A percentile compares a stretch with the other conserved stretches of the same genome.
phyloP scores from a whole-genome alignment of 1,139 yeast genomes.

The Scheffersomyces illinoinensis region DNA sequence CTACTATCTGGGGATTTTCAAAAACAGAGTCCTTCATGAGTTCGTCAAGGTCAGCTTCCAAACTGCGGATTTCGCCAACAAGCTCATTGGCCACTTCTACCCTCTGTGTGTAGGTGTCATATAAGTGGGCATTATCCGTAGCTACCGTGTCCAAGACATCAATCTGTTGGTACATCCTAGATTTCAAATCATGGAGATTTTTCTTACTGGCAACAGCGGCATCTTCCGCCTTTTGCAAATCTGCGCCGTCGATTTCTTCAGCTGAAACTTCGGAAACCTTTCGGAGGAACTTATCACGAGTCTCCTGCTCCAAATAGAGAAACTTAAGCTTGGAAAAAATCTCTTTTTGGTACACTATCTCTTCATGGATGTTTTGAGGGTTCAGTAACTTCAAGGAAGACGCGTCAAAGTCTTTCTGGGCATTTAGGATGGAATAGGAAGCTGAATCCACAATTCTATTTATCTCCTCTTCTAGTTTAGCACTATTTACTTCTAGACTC shows the following conservation, averaged over 20 bases:
- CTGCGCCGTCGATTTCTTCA: constrained; percentile 18
- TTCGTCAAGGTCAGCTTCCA: constrained; percentile 20
- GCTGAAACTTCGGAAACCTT: constrained; percentile 15
- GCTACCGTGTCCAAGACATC: constrained; percentile 19
- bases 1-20: constrained; percentile 1
- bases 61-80: constrained; percentile 15
- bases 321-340: constrained; percentile 55
- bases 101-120: constrained; percentile 15
- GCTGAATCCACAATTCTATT: neutral
- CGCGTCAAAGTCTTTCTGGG: constrained; percentile 13
- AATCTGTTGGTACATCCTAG: constrained; percentile 17
- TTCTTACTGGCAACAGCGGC: constrained; percentile 19
- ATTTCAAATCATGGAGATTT: constrained; percentile 19
- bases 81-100: constrained; percentile 10
- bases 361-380: constrained; percentile 32
- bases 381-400: constrained; percentile 14
- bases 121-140: constrained; percentile 17
- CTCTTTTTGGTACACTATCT: constrained; percentile 34
- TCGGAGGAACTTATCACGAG: constrained; percentile 58
- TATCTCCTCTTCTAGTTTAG: neutral
- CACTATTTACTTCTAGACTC: neutral
- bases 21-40: constrained; percentile 5
- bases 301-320: constrained; percentile 65
- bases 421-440: constrained; percentile 7
- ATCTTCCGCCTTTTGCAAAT: constrained; percentile 16